These are phyloP conservation scores for Tremella mesenterica DNA, from an alignment of 768 basidiomycete genomes.

Conservation along the genomic window DNA sequence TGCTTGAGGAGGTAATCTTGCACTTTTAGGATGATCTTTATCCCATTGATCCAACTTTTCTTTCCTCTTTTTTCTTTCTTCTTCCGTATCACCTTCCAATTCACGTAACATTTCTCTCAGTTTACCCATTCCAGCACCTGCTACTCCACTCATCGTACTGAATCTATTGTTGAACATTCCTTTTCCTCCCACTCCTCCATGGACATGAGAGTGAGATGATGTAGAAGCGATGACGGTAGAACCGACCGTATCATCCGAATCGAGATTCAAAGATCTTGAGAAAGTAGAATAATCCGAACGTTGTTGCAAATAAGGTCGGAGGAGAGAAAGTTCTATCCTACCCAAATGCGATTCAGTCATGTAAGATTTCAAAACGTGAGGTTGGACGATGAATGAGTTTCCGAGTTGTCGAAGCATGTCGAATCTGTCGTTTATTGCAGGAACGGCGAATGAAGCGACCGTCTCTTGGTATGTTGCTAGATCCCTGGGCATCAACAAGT, in stretches of 20 bases:
- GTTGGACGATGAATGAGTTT: constrained; percentile 91
- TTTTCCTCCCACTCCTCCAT: background rate
- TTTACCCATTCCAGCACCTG: constrained; percentile 39
- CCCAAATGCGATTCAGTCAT: constrained; percentile 90
- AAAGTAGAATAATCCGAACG: constrained; percentile 86
- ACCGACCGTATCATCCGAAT: constrained; percentile 11
- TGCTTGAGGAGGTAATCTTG: no score
- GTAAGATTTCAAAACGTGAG: constrained; percentile 89
- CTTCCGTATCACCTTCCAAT: constrained; percentile 30
- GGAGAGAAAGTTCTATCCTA: constrained; percentile 72
- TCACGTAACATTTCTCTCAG: constrained; percentile 41
- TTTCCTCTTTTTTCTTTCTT: constrained; percentile 3
- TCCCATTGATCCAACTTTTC: background rate
- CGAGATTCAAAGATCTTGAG: constrained; percentile 31
- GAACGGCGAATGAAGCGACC: constrained; percentile 69
- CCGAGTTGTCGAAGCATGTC: constrained; percentile 97
- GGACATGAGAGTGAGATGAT: background rate
- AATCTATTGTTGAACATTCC: constrained; percentile 18
- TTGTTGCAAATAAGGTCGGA: constrained; percentile 82
- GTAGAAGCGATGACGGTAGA: background rate
- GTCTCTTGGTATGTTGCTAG: constrained; percentile 93
- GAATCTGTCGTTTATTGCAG: constrained; percentile 82
- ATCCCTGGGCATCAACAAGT: constrained; percentile 54
- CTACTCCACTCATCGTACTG: constrained; percentile 32
- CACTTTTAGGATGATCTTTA: background rate